Evolutionary conservation across 2,329 filamentous ascomycete genomes (phyloP).

Genomic region (Aspergillus transmontanensis): DNA sequence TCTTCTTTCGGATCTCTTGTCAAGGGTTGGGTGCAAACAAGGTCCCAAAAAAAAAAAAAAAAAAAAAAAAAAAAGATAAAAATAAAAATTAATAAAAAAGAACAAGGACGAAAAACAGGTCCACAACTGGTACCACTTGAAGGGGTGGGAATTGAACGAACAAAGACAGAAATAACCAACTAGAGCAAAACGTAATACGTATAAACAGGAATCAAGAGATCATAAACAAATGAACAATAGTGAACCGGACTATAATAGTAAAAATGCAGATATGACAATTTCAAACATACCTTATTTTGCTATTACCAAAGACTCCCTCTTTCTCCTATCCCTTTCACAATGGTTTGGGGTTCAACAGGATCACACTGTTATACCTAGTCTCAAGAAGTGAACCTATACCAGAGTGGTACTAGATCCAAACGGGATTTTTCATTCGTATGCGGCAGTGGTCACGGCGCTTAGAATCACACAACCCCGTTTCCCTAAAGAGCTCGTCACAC

Average conservation of each 20-base stretch:
- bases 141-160: background rate
- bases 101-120: slow-evolving; percentile 1
- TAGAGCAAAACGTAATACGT: background rate
- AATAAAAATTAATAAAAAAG: slow-evolving; percentile 3
- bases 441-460: slow-evolving; percentile 9
- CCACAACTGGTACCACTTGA: slow-evolving; percentile 17
- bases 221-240: background rate
- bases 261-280: background rate
- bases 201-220: background rate
- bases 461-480: background rate
- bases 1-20: slow-evolving; percentile 7
- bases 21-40: slow-evolving; percentile 6
- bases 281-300: slow-evolving; percentile 1
- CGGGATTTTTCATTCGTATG: slow-evolving; percentile 14
- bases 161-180: background rate
- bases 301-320: background rate
- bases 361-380: background rate
- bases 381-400: slow-evolving; percentile 12
- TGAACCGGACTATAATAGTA: background rate
- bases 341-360: background rate
- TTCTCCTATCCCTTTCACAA: background rate
- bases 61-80: background rate
- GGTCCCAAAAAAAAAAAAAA: too few relatives aligned
- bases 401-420: slow-evolving; percentile 15
- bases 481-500: background rate